These are phyloP conservation scores for Groenewaldozyma salmanticensis DNA, from an alignment of 805 yeast species.

Conservation along the genomic window DNA sequence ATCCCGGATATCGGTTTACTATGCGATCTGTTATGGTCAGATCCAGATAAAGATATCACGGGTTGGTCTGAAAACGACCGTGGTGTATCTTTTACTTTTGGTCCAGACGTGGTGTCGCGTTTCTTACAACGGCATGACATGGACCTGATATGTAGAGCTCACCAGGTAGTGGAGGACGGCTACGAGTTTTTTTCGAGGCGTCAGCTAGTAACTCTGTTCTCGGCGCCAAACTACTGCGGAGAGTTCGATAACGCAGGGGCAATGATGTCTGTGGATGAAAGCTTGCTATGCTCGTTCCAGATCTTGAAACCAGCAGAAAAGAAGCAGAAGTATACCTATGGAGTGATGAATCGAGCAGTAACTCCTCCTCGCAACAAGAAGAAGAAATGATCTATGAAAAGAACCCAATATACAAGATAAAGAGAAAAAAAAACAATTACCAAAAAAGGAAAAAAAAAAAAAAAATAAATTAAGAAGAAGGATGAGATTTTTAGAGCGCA, in stretches of 20 bases:
- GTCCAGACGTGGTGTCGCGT: constrained; percentile 97
- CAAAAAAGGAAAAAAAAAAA: too few relatives aligned
- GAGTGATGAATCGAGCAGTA: constrained; percentile 37
- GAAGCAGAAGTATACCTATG: constrained; percentile 58
- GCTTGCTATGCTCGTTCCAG: constrained; percentile 82
- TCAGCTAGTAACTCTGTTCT: constrained; percentile 87
- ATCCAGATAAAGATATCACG: constrained; percentile 95
- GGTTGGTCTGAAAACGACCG: constrained; percentile 99
- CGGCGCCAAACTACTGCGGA: constrained; percentile 98
- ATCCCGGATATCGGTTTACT: constrained; percentile 95
- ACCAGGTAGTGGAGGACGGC: constrained; percentile 98
- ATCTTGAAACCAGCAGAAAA: constrained; percentile 97
- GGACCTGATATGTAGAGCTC: constrained; percentile 97
- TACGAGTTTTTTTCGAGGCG: constrained; percentile 95
- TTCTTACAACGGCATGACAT: constrained; percentile 94
- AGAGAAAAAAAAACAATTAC: too few relatives aligned
- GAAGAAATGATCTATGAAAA: constrained; percentile 4
- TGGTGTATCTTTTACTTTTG: constrained; percentile 98
- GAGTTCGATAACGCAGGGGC: constrained; percentile 99
- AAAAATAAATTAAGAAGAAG: too few relatives aligned
- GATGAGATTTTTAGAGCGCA: neutral
- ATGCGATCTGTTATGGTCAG: constrained; percentile 96
- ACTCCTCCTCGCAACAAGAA: constrained; percentile 48
- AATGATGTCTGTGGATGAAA: constrained; percentile 98
- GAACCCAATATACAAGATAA: neutral